Evolutionary conservation across 2,329 filamentous ascomycete genomes (phyloP).

Genomic region (Dendryphion nanum): DNA sequence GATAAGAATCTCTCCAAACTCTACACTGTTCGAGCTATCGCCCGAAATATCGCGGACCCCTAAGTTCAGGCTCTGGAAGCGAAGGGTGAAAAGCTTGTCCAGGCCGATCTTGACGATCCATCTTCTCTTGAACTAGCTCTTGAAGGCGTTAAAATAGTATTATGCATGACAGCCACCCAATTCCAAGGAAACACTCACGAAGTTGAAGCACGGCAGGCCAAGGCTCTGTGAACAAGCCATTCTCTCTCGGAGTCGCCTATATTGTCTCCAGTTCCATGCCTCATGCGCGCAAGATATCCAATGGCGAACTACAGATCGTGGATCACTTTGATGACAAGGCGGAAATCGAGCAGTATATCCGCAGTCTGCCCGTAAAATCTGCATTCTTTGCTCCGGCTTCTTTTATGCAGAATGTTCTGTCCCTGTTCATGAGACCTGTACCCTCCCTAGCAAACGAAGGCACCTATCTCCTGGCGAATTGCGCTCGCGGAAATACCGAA

Average conservation of each 20-base stretch:
- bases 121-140: slow-evolving; percentile 22
- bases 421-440: slow-evolving; percentile 12
- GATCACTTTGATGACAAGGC: slow-evolving; percentile 60
- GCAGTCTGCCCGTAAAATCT: slow-evolving; percentile 46
- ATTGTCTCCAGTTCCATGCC: slow-evolving; percentile 40
- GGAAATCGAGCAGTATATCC: slow-evolving; percentile 55
- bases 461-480: slow-evolving; percentile 18
- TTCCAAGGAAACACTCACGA: slow-evolving; percentile 21
- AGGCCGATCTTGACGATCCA: slow-evolving; percentile 50
- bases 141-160: slow-evolving; percentile 21
- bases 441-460: slow-evolving; percentile 21
- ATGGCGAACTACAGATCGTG: slow-evolving; percentile 36
- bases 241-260: slow-evolving; percentile 35
- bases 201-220: slow-evolving; percentile 26
- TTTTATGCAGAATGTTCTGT: slow-evolving; percentile 57
- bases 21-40: slow-evolving; percentile 55
- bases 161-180: slow-evolving; percentile 28
- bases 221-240: slow-evolving; percentile 30
- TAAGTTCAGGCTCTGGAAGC: slow-evolving; percentile 46
- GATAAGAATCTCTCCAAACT: slow-evolving; percentile 41
- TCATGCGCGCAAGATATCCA: slow-evolving; percentile 22
- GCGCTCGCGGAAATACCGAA: slow-evolving; percentile 9
- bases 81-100: slow-evolving; percentile 52
- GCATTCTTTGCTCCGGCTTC: slow-evolving; percentile 55
- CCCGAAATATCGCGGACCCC: slow-evolving; percentile 48